phyloP scores from a whole-genome alignment of 306 rosid species.

The Medicago lupulina region DNA sequence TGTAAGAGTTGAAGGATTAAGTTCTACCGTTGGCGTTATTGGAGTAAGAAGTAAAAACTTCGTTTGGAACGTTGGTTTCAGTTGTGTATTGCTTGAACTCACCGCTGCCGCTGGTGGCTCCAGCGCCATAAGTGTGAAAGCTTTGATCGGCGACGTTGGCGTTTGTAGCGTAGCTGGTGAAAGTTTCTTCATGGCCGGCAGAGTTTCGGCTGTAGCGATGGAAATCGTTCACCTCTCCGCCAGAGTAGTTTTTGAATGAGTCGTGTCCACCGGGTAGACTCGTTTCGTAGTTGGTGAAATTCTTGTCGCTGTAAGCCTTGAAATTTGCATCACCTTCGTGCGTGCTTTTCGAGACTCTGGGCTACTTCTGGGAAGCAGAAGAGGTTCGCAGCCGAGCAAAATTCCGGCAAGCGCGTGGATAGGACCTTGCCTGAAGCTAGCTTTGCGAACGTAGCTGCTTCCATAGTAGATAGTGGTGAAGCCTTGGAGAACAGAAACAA shows the following conservation, averaged over 20 bases:
- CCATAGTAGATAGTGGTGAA: too few species aligned
- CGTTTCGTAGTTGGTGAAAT: slow-evolving; percentile 89
- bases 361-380: slow-evolving; percentile 76
- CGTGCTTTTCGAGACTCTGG: slow-evolving; percentile 75
- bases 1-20: slow-evolving; percentile 71
- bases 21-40: slow-evolving; percentile 67
- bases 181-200: slow-evolving; percentile 62
- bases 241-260: slow-evolving; percentile 81
- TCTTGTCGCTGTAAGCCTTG: slow-evolving; percentile 52
- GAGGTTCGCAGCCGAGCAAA: slow-evolving; percentile 80
- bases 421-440: slow-evolving; percentile 63
- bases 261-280: slow-evolving; percentile 72
- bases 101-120: slow-evolving; percentile 74
- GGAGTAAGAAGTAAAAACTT: slow-evolving; percentile 77
- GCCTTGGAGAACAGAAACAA: too few species aligned
- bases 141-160: slow-evolving; percentile 86
- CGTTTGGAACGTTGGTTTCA: slow-evolving; percentile 70
- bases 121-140: slow-evolving; percentile 71
- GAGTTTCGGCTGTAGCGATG: slow-evolving; percentile 86
- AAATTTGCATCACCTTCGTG: slow-evolving; percentile 59
- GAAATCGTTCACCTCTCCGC: slow-evolving; percentile 64
- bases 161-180: slow-evolving; percentile 53
- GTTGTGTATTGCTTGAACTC: slow-evolving; percentile 67
- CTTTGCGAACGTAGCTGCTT: slow-evolving; percentile 64
- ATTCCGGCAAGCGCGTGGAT: slow-evolving; percentile 68